Base-by-base conservation (phyloP, 768 basidiomycete genomes). In the Pholiota molesta region DNA sequence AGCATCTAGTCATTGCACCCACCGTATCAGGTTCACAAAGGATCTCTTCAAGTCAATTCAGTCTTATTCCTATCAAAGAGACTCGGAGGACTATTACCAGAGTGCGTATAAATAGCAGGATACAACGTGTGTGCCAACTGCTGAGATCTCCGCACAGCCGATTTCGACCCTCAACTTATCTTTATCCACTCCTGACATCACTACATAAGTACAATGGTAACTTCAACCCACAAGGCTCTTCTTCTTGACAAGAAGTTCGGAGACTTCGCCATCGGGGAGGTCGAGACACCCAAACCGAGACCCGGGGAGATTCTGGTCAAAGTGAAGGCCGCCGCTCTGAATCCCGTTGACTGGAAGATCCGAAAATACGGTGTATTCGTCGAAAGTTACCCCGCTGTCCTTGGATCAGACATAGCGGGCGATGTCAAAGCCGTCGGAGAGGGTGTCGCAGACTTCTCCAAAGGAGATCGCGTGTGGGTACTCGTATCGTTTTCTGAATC, bases 401-500 rank as follows among this genome's bases (percentile, higher is more conserved):
- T 82, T 0, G 86, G 86, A 1, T 73, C 69, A 9, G 86, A 87
- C 55, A 74, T 77, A 35, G 81, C 86, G 42, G 86, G 86, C 5
- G 77, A 79, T 1, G 79, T 87, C 6, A 79, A 78, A 23, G 77
- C 73, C 33, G 74, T 87, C 49, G 86, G 86, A 2, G 79, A 80
- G 56, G 82, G 79, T 1, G 85, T 88, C 8, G 75, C 72, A 14
- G 72, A 73, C 33, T 81, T 85, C 68, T 74, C 80, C 60, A 75
- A 75, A 28, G 86, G 85, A 1, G 84, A 87, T 69, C 74, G 78
- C 68, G 83, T 87, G 83, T 84, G 72, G 66, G 80, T 68, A 1
- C 55, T 62, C 17, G n/a, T 49, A 39, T 19, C 10, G 13, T 6
- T 39, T 9, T 16, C 11, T 17, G n/a, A n/a, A n/a, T 1, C 14